Percentiles rank a stretch among this genome's conserved stretches.
Conservation (phyloP, 2,329 filamentous ascomycete genomes). For the Colletotrichum acutatum region DNA sequence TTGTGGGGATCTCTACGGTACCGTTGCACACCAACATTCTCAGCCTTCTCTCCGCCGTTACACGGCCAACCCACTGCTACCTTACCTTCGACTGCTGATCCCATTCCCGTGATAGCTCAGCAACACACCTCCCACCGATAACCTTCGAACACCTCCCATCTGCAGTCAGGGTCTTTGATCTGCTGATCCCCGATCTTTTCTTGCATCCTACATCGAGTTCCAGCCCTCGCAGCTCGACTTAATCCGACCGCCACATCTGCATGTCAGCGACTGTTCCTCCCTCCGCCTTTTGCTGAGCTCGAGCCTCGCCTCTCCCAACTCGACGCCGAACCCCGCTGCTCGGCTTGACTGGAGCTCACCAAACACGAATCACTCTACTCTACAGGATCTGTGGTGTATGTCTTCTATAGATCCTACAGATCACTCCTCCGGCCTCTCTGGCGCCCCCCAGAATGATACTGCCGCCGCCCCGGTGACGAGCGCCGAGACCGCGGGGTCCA, state of each 20-base stretch:
- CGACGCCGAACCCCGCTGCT: conserved; percentile 8
- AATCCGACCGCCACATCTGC: background rate
- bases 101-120: conserved; percentile 19
- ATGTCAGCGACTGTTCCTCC: conserved; percentile 23
- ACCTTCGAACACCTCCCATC: background rate
- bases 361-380: background rate
- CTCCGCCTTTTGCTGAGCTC: conserved; percentile 25
- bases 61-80: conserved; percentile 25
- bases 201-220: background rate
- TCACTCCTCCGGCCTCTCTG: conserved; percentile 25
- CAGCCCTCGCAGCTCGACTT: background rate
- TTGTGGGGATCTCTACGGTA: conserved; percentile 20
- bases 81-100: conserved; percentile 21
- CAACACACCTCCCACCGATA: background rate
- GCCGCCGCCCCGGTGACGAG: conserved; percentile 36
- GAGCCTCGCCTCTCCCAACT: conserved; percentile 21
- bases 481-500: conserved; percentile 34
- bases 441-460: conserved; percentile 29
- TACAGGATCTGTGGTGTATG: conserved; percentile 33
- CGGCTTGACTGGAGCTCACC: conserved; percentile 14
- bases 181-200: background rate
- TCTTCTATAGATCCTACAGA: conserved; percentile 33
- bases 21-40: conserved; percentile 5
- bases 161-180: background rate
- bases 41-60: conserved; percentile 30